Percentiles rank a stretch among this genome's conserved stretches.
Conservation (phyloP, 768 basidiomycete genomes). For the Termitomyces sp. region DNA sequence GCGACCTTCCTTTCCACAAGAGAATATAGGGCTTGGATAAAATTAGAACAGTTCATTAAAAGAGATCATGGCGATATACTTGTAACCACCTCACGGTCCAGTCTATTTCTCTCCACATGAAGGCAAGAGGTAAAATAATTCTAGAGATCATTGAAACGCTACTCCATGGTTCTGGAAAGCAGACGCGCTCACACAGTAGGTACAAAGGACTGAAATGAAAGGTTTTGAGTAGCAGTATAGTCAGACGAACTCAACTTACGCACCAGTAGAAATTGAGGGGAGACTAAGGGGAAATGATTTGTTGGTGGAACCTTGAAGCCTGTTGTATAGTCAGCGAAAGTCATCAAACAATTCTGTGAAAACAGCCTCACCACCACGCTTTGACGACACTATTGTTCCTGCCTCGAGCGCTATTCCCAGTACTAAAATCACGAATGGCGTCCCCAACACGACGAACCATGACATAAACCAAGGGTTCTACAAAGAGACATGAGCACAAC, state of each 20-base stretch:
- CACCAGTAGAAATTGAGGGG: conserved; percentile 46
- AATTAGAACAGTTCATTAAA: conserved; percentile 7
- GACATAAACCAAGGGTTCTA: conserved; percentile 35
- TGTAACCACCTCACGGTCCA: conserved; percentile 58
- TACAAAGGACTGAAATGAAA: conserved; percentile 49
- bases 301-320: conserved; percentile 52
- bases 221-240: not conserved
- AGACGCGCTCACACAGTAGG: conserved; percentile 42
- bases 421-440: conserved; percentile 41
- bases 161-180: not conserved
- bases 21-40: conserved; percentile 57
- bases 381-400: conserved; percentile 40
- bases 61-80: conserved; percentile 32
- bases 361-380: conserved; percentile 38
- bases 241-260: conserved; percentile 11
- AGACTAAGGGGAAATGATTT: conserved; percentile 50
- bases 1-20: conserved; percentile 49
- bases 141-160: conserved; percentile 21
- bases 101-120: conserved; percentile 51
- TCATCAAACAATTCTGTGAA: not conserved
- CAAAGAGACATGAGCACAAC: not conserved
- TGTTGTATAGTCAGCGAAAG: conserved; percentile 21
- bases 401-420: conserved; percentile 49
- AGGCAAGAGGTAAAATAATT: conserved; percentile 47
- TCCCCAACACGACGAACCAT: conserved; percentile 35